Evolutionary conservation across 305 asterid genomes (phyloP), one percentile per base, ranked within the genome.

Genomic region (Rubia occidens): DNA sequence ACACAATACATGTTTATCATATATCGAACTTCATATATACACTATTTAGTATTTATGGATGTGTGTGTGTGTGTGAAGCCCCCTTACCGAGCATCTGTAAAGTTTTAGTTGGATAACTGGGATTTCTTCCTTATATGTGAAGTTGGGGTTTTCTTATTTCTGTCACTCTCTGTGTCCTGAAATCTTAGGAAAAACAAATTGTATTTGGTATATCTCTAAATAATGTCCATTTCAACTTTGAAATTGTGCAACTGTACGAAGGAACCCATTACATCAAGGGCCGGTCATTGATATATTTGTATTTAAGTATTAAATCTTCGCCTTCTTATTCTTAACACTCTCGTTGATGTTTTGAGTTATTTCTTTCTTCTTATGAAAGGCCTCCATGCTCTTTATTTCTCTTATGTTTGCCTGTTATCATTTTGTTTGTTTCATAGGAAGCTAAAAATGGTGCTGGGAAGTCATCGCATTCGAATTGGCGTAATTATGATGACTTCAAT

Each of bases 401-500:
- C 20, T 35, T 9, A 63, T 37, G 9, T 32, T 6, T 60, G 17
- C 21, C 17, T 55, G 37, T 61, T 26, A 65, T 13, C 61, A 61
- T 60, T 45, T 51, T 17, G 29, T 20, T 53, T 68, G 14, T 74
- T 61, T 77, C 81, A n/a, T 53, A 93, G 99, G 99, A 94, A 86
- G 88, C 96, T 3, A 85, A 79, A 71, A 83, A 86, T 81, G 87
- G 82, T 74, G 83, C 82, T 77, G 98, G 98, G 77, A 93, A 90
- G 83, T 91, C 97, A 29, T 91, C 97, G 24, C 99, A 94, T 81
- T 90, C 99, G 29, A 75, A 78, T 76, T 94, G 99, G 99, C 85
- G 99, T 73, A 94, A 94, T 79, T 94, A 94, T 79, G 99, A 94
- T 17, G 99, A 94, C 77, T 94, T 94, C 77, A 94, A 94, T 68